Percentiles rank a stretch among this genome's conserved stretches.
phyloP scores from a whole-genome alignment of 2,329 filamentous ascomycete genomes.

The Colletotrichum shisoi region DNA sequence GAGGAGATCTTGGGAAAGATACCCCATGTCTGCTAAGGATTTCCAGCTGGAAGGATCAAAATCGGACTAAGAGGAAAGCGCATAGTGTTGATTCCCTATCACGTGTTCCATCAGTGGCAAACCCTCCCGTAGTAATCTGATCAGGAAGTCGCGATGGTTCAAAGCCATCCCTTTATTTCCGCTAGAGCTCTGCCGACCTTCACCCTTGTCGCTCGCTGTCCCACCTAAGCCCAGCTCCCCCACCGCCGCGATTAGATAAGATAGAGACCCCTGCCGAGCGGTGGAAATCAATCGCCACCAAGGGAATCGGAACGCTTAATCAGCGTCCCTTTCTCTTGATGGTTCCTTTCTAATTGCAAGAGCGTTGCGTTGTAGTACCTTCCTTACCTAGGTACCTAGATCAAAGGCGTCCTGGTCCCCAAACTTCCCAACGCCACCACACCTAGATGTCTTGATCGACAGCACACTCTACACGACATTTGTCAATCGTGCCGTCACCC shows the following conservation, averaged over 20 bases:
- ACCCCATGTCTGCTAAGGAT: background rate
- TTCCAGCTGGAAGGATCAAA: background rate
- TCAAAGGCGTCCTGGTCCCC: background rate
- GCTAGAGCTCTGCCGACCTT: slow-evolving; percentile 3
- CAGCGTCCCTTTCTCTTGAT: slow-evolving; percentile 15
- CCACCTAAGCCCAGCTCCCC: slow-evolving; percentile 16
- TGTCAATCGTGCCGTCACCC: background rate
- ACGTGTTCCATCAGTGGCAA: background rate
- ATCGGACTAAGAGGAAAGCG: no score
- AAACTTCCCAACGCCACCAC: slow-evolving; percentile 7
- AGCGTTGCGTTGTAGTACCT: slow-evolving; percentile 11
- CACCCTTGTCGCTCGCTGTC: slow-evolving; percentile 19
- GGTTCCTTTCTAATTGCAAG: slow-evolving; percentile 1
- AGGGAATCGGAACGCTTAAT: slow-evolving; percentile 10
- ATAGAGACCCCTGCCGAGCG: slow-evolving; percentile 36
- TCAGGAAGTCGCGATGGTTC: background rate
- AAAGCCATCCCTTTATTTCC: slow-evolving; percentile 5
- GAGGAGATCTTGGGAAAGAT: background rate
- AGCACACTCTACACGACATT: background rate
- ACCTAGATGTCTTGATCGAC: slow-evolving; percentile 12
- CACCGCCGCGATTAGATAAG: slow-evolving; percentile 30
- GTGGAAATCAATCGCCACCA: slow-evolving; percentile 35
- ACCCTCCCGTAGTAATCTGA: background rate
- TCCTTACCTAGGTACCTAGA: background rate
- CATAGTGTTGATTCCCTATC: no score